Evolutionary conservation across 2,329 filamentous ascomycete genomes (phyloP), one percentile per base, ranked within the genome.

Genomic region (Cercospora canescens): DNA sequence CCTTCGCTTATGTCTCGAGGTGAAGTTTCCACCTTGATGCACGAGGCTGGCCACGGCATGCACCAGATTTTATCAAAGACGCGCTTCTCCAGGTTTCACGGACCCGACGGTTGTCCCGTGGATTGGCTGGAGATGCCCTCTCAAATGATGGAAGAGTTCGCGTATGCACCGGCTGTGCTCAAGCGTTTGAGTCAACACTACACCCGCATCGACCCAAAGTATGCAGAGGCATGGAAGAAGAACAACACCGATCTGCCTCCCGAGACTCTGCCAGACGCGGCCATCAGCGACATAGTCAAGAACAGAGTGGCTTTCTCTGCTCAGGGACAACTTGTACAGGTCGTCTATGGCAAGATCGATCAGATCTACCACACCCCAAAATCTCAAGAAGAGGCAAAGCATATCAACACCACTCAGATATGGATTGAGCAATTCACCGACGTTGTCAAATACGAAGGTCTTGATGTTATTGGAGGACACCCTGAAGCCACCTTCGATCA

Each of bases 21-120:
- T 24, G 56, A 67, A 12, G 54, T 65, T 0, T 28, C 52, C 21
- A 59, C 12, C 2, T 28, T 69, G 9, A n/a, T 69, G 8, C 67
- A 69, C 35, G 65, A 67, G 34, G 41, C 62, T 30, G 67, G 67
- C n/a, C 64, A 69, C 12, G 55, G 57, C n/a, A 69, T 69, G 62
- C 67, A 69, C 32, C 62, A 65, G 1, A 8, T 69, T 2, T 35
- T 50, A 1, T 67, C 62, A 1, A 56, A 50, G 24, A 56, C 56
- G 5, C 41, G 28, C 16, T 69, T 60, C 24, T 14, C 18, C 4
- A 28, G 41, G 1, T 63, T 62, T 11, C 62, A 64, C 21, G 67
- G 65, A 16, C 21, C 37, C 12, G 3, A 6, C 9, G 66, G 60
- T 12, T 59, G 37, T 48, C 65, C 68, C 1, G 2, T 39, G 3